phyloP scores from a whole-genome alignment of 2,329 filamentous ascomycete genomes.

The Ceratocystis eucalypticola region DNA sequence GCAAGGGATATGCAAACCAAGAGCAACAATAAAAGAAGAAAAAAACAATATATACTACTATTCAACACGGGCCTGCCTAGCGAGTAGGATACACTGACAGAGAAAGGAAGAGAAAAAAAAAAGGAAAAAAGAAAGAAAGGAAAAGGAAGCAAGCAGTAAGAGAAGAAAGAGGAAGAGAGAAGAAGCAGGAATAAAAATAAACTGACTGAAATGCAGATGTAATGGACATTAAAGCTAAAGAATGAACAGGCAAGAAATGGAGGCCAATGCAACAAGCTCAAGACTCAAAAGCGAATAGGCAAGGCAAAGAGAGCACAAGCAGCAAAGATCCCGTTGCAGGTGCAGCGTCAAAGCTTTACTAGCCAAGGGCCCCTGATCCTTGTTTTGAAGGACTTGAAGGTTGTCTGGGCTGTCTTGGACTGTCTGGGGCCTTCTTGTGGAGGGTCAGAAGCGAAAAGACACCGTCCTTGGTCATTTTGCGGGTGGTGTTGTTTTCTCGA shows the following conservation, averaged over 20 bases:
- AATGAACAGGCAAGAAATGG: neutral
- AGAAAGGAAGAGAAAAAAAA: constrained; percentile 8
- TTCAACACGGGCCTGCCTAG: constrained; percentile 13
- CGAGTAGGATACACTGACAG: constrained; percentile 7
- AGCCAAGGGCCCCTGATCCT: neutral
- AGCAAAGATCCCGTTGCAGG: constrained; percentile 6
- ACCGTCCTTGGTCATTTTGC: constrained; percentile 8
- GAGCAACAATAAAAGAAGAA: constrained; percentile 19
- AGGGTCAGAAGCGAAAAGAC: constrained; percentile 9
- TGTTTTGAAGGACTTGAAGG: constrained; percentile 7
- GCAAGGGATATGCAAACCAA: constrained; percentile 10
- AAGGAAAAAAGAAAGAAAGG: constrained; percentile 19
- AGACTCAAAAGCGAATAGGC: neutral
- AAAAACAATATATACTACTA: constrained; percentile 14
- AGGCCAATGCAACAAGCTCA: constrained; percentile 6
- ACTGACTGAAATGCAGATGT: constrained; percentile 2
- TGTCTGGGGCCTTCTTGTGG: neutral
- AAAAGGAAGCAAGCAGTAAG: constrained; percentile 9
- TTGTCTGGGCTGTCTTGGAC: neutral
- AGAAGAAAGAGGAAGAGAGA: neutral
- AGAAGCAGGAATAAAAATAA: neutral
- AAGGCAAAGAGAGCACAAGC: neutral
- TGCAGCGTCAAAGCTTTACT: constrained; percentile 3
- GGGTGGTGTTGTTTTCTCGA: constrained; percentile 3
- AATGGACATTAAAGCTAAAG: constrained; percentile 6